Evolutionary conservation across 345 rosid species (phyloP).

Genomic region (Cardamine resedifolia): DNA sequence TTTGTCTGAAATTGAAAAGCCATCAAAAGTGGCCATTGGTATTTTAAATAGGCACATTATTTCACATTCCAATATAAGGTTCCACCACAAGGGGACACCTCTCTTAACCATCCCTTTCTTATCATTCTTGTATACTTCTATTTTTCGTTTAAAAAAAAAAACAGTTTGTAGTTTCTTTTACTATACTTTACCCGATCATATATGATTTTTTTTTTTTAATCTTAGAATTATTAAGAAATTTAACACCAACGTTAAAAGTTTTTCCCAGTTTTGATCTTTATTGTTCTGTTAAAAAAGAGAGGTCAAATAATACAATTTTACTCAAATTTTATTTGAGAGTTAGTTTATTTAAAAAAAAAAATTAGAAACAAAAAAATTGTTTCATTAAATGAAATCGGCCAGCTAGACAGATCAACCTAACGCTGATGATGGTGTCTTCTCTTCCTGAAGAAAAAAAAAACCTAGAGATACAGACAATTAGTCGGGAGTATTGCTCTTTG

Average conservation of each 20-base stretch:
- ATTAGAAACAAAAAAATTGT: background rate
- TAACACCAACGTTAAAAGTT: background rate
- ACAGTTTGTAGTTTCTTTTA: background rate
- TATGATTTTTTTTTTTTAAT: background rate
- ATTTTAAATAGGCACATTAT: conserved; percentile 32
- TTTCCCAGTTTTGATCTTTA: background rate
- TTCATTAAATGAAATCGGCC: background rate
- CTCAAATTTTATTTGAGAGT: background rate
- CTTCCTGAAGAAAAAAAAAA: conserved; percentile 15
- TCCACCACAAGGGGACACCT: conserved; percentile 31
- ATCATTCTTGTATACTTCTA: conserved; percentile 22
- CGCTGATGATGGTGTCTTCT: conserved; percentile 34
- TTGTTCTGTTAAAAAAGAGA: background rate
- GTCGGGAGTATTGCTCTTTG: conserved; percentile 10
- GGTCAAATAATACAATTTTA: background rate
- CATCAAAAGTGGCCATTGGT: conserved; percentile 34
- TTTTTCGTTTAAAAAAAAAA: background rate
- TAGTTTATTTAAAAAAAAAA: background rate
- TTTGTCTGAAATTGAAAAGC: conserved; percentile 34
- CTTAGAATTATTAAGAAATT: background rate
- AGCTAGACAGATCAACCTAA: conserved; percentile 28
- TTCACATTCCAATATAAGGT: conserved; percentile 36
- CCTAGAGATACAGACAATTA: conserved; percentile 10
- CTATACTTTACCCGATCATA: background rate
- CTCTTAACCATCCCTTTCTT: conserved; percentile 34